phyloP scores from a whole-genome alignment of 1,139 yeast species.

The Candida albicans region DNA sequence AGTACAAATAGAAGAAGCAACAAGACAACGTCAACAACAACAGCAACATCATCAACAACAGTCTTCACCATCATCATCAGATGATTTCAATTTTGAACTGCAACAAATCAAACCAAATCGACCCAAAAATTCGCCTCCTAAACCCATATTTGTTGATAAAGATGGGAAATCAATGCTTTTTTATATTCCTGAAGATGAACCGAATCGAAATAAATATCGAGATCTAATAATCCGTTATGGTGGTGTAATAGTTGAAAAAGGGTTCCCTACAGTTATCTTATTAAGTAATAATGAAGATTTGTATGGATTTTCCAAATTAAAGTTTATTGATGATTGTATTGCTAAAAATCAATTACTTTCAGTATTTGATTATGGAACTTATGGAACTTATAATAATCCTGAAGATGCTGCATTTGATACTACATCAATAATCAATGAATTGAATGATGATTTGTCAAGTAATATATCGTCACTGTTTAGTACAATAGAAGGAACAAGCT shows the following conservation, averaged over 20 bases:
- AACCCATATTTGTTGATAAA: slow-evolving; percentile 9
- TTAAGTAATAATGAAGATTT: slow-evolving; percentile 6
- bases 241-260: slow-evolving; percentile 29
- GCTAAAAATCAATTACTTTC: slow-evolving; percentile 11
- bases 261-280: slow-evolving; percentile 1
- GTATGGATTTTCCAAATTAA: slow-evolving; percentile 14
- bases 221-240: slow-evolving; percentile 30
- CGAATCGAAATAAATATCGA: slow-evolving; percentile 21
- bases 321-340: slow-evolving; percentile 25
- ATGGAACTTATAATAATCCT: slow-evolving; percentile 1
- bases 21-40: slow-evolving; percentile 5
- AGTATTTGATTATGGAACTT: slow-evolving; percentile 7
- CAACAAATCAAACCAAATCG: no score
- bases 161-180: slow-evolving; percentile 23
- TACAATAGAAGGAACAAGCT: not conserved
- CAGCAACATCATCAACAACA: slow-evolving; percentile 1
- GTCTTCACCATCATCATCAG: no score
- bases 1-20: slow-evolving; percentile 8
- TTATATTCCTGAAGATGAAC: slow-evolving; percentile 24
- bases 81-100: no score
- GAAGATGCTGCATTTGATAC: slow-evolving; percentile 2
- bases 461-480: not conserved
- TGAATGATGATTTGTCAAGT: not conserved
- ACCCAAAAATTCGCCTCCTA: not conserved
- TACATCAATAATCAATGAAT: not conserved